Conservation (phyloP, 495 filamentous ascomycete species). For the Aspergillus leporis region DNA sequence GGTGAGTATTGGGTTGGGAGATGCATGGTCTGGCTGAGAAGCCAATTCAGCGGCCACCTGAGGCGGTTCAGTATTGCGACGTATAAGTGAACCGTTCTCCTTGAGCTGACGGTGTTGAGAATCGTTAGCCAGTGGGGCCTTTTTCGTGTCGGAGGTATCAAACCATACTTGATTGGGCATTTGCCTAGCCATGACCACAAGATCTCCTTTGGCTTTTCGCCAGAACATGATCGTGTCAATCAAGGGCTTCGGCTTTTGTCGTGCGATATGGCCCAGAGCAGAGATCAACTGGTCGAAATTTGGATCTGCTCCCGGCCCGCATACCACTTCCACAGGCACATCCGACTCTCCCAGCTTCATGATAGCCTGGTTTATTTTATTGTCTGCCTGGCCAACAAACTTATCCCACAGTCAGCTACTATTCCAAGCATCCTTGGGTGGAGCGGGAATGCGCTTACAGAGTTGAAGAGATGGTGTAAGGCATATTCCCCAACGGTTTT, state of each 20-base stretch:
- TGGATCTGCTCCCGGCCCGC: conserved; percentile 83
- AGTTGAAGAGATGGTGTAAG: conserved; percentile 92
- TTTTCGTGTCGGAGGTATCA: neutral
- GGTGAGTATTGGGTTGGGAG: conserved; percentile 43
- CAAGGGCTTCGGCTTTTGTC: conserved; percentile 89
- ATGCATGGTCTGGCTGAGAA: conserved; percentile 25
- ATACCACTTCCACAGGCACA: conserved; percentile 80
- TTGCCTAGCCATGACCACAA: conserved; percentile 61
- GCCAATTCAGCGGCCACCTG: conserved; percentile 34
- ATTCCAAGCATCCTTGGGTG: neutral
- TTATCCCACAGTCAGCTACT: conserved; percentile 25
- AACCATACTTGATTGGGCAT: conserved; percentile 62
- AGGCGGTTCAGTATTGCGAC: conserved; percentile 57
- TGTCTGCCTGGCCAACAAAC: conserved; percentile 80
- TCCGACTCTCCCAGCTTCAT: conserved; percentile 71
- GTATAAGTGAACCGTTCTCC: conserved; percentile 43
- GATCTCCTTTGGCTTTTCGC: conserved; percentile 92
- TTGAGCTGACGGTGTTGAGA: conserved; percentile 29
- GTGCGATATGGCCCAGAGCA: conserved; percentile 89
- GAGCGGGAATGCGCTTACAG: conserved; percentile 50
- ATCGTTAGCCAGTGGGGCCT: neutral
- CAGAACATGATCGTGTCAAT: conserved; percentile 98
- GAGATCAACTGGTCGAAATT: conserved; percentile 95
- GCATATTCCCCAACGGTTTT: conserved; percentile 97
- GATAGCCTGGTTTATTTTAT: conserved; percentile 85